These are phyloP conservation scores for Penicillium sp. DNA, from an alignment of 2,329 filamentous ascomycete genomes.

Conservation along the genomic window DNA sequence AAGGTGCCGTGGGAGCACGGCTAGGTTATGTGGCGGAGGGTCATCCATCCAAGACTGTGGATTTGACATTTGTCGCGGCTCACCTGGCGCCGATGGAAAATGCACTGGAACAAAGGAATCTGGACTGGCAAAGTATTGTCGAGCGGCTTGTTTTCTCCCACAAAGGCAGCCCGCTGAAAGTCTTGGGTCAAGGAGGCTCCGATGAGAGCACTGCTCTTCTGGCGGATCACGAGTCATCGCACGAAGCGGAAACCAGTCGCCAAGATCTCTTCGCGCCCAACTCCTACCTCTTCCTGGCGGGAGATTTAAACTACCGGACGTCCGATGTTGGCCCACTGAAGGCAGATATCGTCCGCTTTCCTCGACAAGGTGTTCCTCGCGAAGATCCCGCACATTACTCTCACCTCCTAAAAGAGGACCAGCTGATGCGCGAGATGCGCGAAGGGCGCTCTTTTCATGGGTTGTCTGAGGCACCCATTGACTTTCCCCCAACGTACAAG, in stretches of 20 bases:
- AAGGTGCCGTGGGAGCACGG: conserved; percentile 82
- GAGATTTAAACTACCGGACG: conserved; percentile 95
- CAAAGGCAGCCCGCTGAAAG: conserved; percentile 9
- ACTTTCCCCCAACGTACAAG: conserved; percentile 94
- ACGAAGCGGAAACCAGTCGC: conserved; percentile 31
- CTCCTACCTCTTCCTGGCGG: conserved; percentile 79
- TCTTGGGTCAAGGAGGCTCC: conserved; percentile 37
- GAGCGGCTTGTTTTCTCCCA: conserved; percentile 72
- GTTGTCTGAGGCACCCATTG: conserved; percentile 70
- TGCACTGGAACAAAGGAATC: conserved; percentile 72
- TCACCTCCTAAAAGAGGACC: conserved; percentile 71
- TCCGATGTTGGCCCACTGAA: conserved; percentile 63
- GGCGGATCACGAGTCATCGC: conserved; percentile 17
- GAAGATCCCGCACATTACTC: conserved; percentile 63
- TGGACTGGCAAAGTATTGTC: conserved; percentile 85
- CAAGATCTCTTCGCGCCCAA: conserved; percentile 68
- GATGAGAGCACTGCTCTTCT: conserved; percentile 37
- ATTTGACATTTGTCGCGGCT: conserved; percentile 82
- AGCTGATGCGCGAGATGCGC: conserved; percentile 70
- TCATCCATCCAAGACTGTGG: conserved; percentile 50
- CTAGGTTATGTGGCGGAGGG: conserved; percentile 56
- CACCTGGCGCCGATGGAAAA: conserved; percentile 89
- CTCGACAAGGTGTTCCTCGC: conserved; percentile 56
- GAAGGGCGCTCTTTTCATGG: conserved; percentile 75
- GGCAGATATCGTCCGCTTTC: conserved; percentile 60